phyloP scores from a whole-genome alignment of 2,329 filamentous ascomycete genomes.

The Phialemonium atrogriseum region DNA sequence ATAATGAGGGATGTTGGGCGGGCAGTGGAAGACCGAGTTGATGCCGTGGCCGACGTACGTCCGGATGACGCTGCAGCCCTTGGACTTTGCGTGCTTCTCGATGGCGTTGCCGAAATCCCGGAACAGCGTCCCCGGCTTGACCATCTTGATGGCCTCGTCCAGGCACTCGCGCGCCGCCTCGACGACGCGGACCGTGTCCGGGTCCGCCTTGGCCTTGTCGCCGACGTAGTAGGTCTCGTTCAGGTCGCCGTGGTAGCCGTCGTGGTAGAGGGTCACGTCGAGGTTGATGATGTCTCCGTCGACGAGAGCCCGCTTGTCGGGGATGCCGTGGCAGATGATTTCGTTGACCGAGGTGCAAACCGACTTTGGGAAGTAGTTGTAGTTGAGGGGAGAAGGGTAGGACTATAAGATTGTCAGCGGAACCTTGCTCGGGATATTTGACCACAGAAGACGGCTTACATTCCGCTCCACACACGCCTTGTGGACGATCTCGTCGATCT shows the following conservation, averaged over 20 bases:
- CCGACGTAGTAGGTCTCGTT: slow-evolving; percentile 99
- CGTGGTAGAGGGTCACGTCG: slow-evolving; percentile 89
- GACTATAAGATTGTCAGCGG: too few relatives aligned
- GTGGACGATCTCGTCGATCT: slow-evolving; percentile 91
- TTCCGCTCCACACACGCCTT: slow-evolving; percentile 89
- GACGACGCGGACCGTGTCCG: slow-evolving; percentile 81
- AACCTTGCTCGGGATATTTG: too few relatives aligned
- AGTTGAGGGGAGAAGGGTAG: slow-evolving; percentile 29
- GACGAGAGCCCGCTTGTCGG: slow-evolving; percentile 75
- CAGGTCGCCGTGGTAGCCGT: slow-evolving; percentile 89
- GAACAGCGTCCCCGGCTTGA: slow-evolving; percentile 90
- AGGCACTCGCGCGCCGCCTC: slow-evolving; percentile 85
- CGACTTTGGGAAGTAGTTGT: slow-evolving; percentile 94
- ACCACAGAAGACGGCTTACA: slow-evolving; percentile 45
- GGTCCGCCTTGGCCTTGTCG: slow-evolving; percentile 72
- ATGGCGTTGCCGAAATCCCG: slow-evolving; percentile 91
- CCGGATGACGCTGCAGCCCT: slow-evolving; percentile 82
- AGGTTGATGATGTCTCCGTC: slow-evolving; percentile 98
- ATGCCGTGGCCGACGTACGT: slow-evolving; percentile 96
- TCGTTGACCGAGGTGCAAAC: slow-evolving; percentile 96
- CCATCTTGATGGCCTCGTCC: slow-evolving; percentile 80
- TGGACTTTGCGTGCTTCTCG: slow-evolving; percentile 85
- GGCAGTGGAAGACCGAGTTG: slow-evolving; percentile 86
- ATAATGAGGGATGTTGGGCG: slow-evolving; percentile 94
- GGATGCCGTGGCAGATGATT: slow-evolving; percentile 97